Percentiles rank a stretch among this genome's conserved stretches.
These are phyloP conservation scores for Ophiocordyceps camponoti-saundersi DNA, from an alignment of 2,329 filamentous ascomycete species.

Conservation along the genomic window DNA sequence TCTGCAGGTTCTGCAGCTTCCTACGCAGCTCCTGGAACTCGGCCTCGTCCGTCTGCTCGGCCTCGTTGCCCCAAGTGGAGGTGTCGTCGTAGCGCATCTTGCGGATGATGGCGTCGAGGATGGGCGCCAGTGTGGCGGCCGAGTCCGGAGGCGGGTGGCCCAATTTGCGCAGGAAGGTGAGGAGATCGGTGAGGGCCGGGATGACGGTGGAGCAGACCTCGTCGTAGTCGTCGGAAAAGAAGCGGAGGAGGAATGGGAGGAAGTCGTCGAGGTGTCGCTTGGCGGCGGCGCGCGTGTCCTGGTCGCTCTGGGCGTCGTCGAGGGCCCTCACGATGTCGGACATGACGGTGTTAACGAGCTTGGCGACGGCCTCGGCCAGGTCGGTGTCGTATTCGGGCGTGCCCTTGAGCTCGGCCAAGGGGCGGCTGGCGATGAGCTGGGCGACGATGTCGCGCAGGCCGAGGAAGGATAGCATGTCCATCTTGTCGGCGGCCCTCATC, in stretches of 20 bases:
- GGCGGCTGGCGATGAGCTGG: slow-evolving; percentile 70
- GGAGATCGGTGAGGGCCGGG: slow-evolving; percentile 76
- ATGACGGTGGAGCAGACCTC: slow-evolving; percentile 96
- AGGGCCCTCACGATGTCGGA: slow-evolving; percentile 76
- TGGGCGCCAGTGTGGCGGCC: slow-evolving; percentile 66
- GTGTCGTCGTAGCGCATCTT: slow-evolving; percentile 99
- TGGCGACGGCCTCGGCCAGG: slow-evolving; percentile 85
- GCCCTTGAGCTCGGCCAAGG: slow-evolving; percentile 59
- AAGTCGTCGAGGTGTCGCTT: slow-evolving; percentile 72
- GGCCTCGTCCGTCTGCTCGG: slow-evolving; percentile 89
- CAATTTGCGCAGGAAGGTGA: slow-evolving; percentile 77
- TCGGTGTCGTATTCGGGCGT: slow-evolving; percentile 88
- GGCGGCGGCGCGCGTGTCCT: slow-evolving; percentile 53
- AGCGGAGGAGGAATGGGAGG: slow-evolving; percentile 72
- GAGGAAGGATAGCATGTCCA: slow-evolving; percentile 81
- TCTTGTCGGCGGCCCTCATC: slow-evolving; percentile 88
- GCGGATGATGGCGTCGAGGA: slow-evolving; percentile 76
- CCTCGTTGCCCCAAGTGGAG: slow-evolving; percentile 80
- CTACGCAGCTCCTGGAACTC: slow-evolving; percentile 94
- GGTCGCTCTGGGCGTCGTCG: slow-evolving; percentile 46
- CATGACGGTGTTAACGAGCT: slow-evolving; percentile 81
- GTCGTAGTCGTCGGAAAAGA: slow-evolving; percentile 96
- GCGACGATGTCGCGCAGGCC: slow-evolving; percentile 73
- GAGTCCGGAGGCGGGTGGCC: slow-evolving; percentile 58
- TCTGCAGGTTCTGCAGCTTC: slow-evolving; percentile 76